Evolutionary conservation across 495 filamentous ascomycete genomes (phyloP), one percentile per base, ranked within the genome.

Genomic region (Jackrogersella multiformis): DNA sequence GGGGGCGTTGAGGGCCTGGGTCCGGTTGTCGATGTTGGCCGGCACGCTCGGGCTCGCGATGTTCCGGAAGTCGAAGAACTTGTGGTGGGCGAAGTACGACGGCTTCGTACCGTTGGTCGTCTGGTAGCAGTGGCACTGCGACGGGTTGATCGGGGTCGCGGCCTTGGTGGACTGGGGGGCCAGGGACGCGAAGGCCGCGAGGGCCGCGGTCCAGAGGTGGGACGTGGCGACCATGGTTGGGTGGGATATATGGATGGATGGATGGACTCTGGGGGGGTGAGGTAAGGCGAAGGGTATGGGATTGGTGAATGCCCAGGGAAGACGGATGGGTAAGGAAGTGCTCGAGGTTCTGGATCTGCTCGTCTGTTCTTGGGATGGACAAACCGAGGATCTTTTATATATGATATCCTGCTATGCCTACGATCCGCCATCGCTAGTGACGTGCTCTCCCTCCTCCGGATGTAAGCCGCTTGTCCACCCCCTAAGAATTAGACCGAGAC

Each of bases 11-110:
- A 67, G 58, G 36, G 60, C 74, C 18, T 68, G 68, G 0, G 42
- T 38, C 0, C 61, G 24, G 41, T 72, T 63, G 2, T 65, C 49
- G 68, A 82, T 77, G 42, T 77, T 56, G 1, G 73, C 46, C 7
- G 81, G 83, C 26, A 73, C 74, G 12, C 69, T 49, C 45, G 78
- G 70, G 52, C 77, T 68, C 16, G 76, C 69, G 48, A 84, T 75
- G 61, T 80, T 79, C 28, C 89, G 86, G 73, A 88, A 92, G 78
- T 92, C 90, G 79, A 83, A 88, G 74, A 91, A 86, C 54, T 81
- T 81, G 78, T 89, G 85, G 74, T 87, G 76, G 20, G 80, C 78
- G 75, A 89, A 91, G 80, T 85, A 88, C 5, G 76, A 77, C 13
- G 69, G 53, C 21, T 77, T 64, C 23, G 77, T 70, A 2, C 74